A percentile compares a stretch with the other conserved stretches of the same genome.
Conservation (phyloP, 345 rosid species). For the Cochlearia excelsa region DNA sequence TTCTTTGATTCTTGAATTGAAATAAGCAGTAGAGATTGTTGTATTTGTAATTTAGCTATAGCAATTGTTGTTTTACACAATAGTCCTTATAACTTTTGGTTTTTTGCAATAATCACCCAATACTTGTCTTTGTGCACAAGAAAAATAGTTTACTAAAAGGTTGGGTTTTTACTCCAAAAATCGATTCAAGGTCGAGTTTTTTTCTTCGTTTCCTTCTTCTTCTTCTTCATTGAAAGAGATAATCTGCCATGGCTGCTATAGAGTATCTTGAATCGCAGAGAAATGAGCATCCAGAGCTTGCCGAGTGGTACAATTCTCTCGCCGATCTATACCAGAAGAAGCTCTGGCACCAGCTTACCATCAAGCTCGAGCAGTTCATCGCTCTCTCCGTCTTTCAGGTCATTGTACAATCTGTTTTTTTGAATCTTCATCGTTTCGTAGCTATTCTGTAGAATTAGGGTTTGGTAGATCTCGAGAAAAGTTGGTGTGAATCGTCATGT, state of each 20-base stretch:
- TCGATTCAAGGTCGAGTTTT: slow-evolving; percentile 28
- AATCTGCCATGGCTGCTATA: slow-evolving; percentile 72
- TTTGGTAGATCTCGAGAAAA: slow-evolving; percentile 22
- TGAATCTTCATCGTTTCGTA: background rate
- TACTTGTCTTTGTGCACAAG: slow-evolving; percentile 38
- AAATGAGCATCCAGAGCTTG: slow-evolving; percentile 68
- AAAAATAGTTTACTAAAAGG: slow-evolving; percentile 35
- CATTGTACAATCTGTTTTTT: background rate
- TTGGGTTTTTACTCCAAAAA: slow-evolving; percentile 1
- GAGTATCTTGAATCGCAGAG: slow-evolving; percentile 70
- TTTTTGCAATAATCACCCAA: slow-evolving; percentile 4
- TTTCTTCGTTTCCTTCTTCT: background rate
- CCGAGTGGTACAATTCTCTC: slow-evolving; percentile 89
- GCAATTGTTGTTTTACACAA: too few relatives aligned
- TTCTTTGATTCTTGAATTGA: too few relatives aligned
- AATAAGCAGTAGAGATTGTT: too few relatives aligned
- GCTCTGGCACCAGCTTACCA: slow-evolving; percentile 98
- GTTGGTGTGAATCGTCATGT: background rate
- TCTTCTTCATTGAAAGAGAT: background rate
- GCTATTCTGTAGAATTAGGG: slow-evolving; percentile 13
- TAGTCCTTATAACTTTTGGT: background rate
- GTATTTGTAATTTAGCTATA: too few relatives aligned
- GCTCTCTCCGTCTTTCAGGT: slow-evolving; percentile 83
- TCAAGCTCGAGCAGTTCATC: slow-evolving; percentile 93
- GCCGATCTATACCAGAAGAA: slow-evolving; percentile 96